Conservation (phyloP, 2,329 filamentous ascomycete species). For the Nemania sp. region DNA sequence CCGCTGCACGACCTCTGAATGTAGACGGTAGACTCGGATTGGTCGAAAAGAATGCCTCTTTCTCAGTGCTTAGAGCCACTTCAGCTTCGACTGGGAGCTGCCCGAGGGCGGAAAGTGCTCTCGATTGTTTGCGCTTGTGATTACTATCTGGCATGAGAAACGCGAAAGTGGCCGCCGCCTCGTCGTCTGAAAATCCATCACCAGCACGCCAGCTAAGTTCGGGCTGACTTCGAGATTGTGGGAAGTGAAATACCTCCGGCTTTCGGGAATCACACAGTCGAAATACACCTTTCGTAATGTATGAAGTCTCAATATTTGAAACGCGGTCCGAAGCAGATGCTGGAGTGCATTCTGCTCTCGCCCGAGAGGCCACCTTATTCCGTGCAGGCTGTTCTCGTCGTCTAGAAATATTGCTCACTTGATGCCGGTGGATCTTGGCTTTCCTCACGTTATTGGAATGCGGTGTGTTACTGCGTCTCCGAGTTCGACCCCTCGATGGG, state of each 20-base stretch:
- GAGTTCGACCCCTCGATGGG: conserved; percentile 11
- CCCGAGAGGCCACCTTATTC: background rate
- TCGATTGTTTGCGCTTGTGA: conserved; percentile 31
- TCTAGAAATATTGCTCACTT: conserved; percentile 1
- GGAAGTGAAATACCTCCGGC: conserved; percentile 29
- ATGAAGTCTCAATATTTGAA: conserved; percentile 4
- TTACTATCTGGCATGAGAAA: conserved; percentile 30
- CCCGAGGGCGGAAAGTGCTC: conserved; percentile 29
- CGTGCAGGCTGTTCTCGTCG: background rate
- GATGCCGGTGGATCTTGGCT: background rate
- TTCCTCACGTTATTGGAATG: background rate
- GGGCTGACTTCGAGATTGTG: conserved; percentile 29
- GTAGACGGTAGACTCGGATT: background rate
- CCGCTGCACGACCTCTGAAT: conserved; percentile 11
- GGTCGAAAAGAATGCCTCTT: background rate
- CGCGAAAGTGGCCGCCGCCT: conserved; percentile 30
- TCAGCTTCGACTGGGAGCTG: conserved; percentile 29
- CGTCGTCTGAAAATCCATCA: conserved; percentile 39
- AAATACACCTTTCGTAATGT: conserved; percentile 37
- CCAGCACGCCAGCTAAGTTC: conserved; percentile 33
- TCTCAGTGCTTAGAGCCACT: background rate
- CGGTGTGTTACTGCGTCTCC: conserved; percentile 15
- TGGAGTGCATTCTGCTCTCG: background rate
- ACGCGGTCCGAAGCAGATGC: background rate
- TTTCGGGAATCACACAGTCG: conserved; percentile 23